These are phyloP conservation scores for Botrytis aclada DNA, from an alignment of 2,329 filamentous ascomycete genomes.

Conservation along the genomic window DNA sequence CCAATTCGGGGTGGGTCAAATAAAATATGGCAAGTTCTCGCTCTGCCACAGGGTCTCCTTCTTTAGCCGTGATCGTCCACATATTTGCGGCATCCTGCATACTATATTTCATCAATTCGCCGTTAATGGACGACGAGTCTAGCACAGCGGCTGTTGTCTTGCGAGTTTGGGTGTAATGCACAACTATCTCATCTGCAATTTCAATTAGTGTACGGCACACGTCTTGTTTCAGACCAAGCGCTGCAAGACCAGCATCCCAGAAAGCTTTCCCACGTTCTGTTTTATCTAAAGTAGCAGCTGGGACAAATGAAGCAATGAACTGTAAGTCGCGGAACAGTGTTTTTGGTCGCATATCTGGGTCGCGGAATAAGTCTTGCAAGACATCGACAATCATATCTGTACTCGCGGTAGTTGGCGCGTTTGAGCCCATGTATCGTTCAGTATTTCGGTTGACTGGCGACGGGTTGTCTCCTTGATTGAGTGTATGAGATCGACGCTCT, in stretches of 20 bases:
- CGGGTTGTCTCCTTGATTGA: slow-evolving; percentile 52
- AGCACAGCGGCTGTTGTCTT: slow-evolving; percentile 37
- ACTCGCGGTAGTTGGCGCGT: slow-evolving; percentile 37
- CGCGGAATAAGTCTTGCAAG: slow-evolving; percentile 64
- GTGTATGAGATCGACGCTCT: slow-evolving; percentile 61
- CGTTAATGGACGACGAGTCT: slow-evolving; percentile 38
- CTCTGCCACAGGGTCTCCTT: slow-evolving; percentile 84
- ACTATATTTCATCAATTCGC: slow-evolving; percentile 57
- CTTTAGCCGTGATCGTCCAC: slow-evolving; percentile 90
- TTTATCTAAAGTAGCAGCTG: slow-evolving; percentile 57
- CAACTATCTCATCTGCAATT: slow-evolving; percentile 66
- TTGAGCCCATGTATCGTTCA: slow-evolving; percentile 68
- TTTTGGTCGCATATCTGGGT: slow-evolving; percentile 68
- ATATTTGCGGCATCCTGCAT: slow-evolving; percentile 82
- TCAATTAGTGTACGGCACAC: slow-evolving; percentile 64
- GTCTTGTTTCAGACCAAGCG: slow-evolving; percentile 85
- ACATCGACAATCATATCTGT: slow-evolving; percentile 60
- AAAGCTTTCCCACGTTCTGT: slow-evolving; percentile 74
- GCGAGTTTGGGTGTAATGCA: slow-evolving; percentile 63
- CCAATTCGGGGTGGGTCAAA: slow-evolving; percentile 82
- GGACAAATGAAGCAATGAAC: slow-evolving; percentile 66
- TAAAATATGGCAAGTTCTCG: slow-evolving; percentile 92
- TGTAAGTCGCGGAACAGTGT: slow-evolving; percentile 80
- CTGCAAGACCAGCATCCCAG: slow-evolving; percentile 76
- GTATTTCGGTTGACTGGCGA: slow-evolving; percentile 67